Evolutionary conservation across 371 early-diverging fungal genomes (phyloP).

Genomic region (Lichtheimia corymbifera): DNA sequence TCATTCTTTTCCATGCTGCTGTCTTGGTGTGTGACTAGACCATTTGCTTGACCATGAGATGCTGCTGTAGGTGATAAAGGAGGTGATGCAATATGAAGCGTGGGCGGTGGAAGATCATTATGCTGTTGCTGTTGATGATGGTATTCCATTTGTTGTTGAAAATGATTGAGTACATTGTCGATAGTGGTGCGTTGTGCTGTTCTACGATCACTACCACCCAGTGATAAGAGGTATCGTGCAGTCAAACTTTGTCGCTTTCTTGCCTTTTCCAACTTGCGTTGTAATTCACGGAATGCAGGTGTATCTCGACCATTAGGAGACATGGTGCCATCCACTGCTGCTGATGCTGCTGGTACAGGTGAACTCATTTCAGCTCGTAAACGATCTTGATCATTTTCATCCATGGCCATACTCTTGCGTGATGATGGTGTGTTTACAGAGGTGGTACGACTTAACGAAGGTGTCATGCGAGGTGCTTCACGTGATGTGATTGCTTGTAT

Average conservation of each 20-base stretch:
- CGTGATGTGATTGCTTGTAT: constrained; percentile 30
- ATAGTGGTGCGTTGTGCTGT: neutral
- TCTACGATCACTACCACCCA: constrained; percentile 6
- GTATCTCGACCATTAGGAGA: constrained; percentile 12
- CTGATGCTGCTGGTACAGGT: neutral
- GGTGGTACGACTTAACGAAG: constrained; percentile 35
- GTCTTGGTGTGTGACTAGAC: too few species aligned
- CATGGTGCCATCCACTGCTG: neutral
- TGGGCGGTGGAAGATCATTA: too few species aligned
- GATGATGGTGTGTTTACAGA: constrained; percentile 13
- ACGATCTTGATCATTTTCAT: neutral
- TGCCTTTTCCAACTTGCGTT: constrained; percentile 34
- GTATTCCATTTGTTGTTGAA: too few species aligned
- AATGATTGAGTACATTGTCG: neutral
- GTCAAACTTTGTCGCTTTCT: constrained; percentile 52
- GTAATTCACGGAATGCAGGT: constrained; percentile 26
- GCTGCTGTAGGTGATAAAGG: too few species aligned
- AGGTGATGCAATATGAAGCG: too few species aligned
- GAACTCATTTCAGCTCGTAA: neutral
- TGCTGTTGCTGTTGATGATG: neutral
- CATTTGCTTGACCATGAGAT: too few species aligned
- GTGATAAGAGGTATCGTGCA: constrained; percentile 36
- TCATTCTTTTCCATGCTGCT: too few species aligned
- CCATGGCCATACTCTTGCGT: constrained; percentile 1
- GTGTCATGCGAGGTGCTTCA: constrained; percentile 38